Evolutionary conservation across 75 land plant genomes (phyloP), one percentile per base, ranked within the genome.

Genomic region (Sequoia sempervirens): DNA sequence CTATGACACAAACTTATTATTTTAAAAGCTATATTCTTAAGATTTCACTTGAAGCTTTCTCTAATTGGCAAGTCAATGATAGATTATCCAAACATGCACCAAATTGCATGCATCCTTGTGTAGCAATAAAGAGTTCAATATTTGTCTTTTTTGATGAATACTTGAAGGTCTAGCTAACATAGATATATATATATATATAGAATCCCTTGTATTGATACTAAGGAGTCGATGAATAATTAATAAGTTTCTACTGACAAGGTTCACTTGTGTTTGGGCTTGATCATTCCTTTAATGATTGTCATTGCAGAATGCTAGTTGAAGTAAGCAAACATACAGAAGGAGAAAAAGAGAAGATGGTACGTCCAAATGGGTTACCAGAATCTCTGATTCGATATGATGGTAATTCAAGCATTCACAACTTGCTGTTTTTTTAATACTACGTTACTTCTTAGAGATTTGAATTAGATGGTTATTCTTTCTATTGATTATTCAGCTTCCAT

Each of bases 261-360:
- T 10, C 5, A 78, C 14, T 78, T 38, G 23, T 75, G 23, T 40
- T 75, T 40, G 43, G 20, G 20, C 11, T 20, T 75, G 78, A n/a
- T 26, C 30, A 45, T 43, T 43, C 1, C 50, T 43, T 45, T 26
- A 1, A 78, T 28, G n/a, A 40, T 52, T 61, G n/a, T 40, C 78
- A 46, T 73, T 80, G 68, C 94, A 97, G 99, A 84, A 97, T 97
- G 99, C 99, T 96, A 88, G 99, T 97, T 80, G 99, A 97, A 84
- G 99, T 97, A 47, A 97, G 99, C 91, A 96, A 97, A 88, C 89
- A 90, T 84, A 97, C 99, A 9, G 99, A 97, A 90, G 99, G 99
- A 0, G 38, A 83, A 13, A 93, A 88, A 83, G 94, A 94, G 26
- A 93, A 92, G 84, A 88, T 87, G 14, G 66, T 93, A 32, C 89